A percentile compares a stretch with the other conserved stretches of the same genome.
These are phyloP conservation scores for Pichia phayaonensis DNA, from an alignment of 805 yeast species.

Conservation along the genomic window DNA sequence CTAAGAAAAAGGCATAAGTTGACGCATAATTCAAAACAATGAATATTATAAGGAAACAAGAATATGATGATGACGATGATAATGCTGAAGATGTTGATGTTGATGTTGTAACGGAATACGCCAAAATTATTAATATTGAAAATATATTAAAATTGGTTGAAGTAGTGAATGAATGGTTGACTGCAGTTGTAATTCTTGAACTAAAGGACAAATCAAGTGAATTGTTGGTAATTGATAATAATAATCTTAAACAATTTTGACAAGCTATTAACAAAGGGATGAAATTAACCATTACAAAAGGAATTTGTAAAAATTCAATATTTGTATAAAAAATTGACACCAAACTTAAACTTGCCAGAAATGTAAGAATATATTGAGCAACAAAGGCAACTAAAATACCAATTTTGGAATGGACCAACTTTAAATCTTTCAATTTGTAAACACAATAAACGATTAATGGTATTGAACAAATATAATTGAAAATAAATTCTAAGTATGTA, in stretches of 20 bases:
- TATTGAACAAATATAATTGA: conserved; percentile 14
- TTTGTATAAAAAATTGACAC: conserved; percentile 31
- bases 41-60: conserved; percentile 40
- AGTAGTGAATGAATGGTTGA: conserved; percentile 3
- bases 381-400: conserved; percentile 39
- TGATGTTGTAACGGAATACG: not conserved
- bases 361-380: conserved; percentile 33
- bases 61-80: conserved; percentile 25
- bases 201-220: conserved; percentile 36
- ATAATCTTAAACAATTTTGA: conserved; percentile 42
- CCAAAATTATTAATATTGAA: not conserved
- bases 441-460: conserved; percentile 29
- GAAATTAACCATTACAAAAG: conserved; percentile 35
- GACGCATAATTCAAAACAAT: conserved; percentile 52
- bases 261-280: conserved; percentile 35
- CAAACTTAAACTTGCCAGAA: conserved; percentile 36
- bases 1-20: conserved; percentile 56
- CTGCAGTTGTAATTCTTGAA: conserved; percentile 9
- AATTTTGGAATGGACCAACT: conserved; percentile 28
- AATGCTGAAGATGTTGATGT: conserved; percentile 5
- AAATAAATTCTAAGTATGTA: not conserved
- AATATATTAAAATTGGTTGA: conserved; percentile 3
- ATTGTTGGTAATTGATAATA: conserved; percentile 32
- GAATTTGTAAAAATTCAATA: conserved; percentile 31
- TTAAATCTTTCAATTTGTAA: conserved; percentile 34